A percentile compares a stretch with the other conserved stretches of the same genome.
Conservation (phyloP, 1,139 yeast species). For the Hansenula anomala region DNA sequence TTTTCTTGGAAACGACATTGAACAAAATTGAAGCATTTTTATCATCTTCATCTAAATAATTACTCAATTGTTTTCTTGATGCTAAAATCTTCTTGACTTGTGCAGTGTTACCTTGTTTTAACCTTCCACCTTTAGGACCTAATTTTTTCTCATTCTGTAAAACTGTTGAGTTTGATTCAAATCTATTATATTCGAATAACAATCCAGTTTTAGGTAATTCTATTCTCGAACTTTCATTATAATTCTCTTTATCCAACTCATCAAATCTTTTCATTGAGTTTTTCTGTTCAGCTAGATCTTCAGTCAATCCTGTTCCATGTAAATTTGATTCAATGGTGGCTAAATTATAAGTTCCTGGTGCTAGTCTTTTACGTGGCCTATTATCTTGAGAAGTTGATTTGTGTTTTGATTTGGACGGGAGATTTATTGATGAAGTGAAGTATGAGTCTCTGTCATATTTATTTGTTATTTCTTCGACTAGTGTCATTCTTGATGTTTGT, state of each 20-base stretch:
- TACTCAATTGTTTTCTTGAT: conserved; percentile 34
- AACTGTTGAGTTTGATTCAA: conserved; percentile 11
- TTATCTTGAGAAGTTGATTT: conserved; percentile 8
- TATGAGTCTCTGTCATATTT: conserved; percentile 16
- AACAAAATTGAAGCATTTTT: conserved; percentile 20
- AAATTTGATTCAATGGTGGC: conserved; percentile 18
- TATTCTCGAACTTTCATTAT: conserved; percentile 28
- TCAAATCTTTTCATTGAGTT: conserved; percentile 32
- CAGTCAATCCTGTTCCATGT: conserved; percentile 22
- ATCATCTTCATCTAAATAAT: conserved; percentile 34
- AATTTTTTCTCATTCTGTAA: conserved; percentile 4
- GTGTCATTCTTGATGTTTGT: not conserved
- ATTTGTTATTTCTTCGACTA: conserved; percentile 18
- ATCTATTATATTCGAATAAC: conserved; percentile 18
- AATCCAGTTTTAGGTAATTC: conserved; percentile 33
- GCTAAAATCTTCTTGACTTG: conserved; percentile 30
- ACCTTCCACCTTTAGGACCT: conserved; percentile 16
- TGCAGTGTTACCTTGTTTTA: conserved; percentile 18
- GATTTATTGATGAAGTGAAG: conserved; percentile 20
- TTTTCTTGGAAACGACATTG: conserved; percentile 17
- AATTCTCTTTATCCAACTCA: conserved; percentile 37
- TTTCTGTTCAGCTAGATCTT: conserved; percentile 25
- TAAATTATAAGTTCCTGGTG: conserved; percentile 23
- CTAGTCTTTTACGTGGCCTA: conserved; percentile 18
- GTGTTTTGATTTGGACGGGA: conserved; percentile 14